These are phyloP conservation scores for Lecanicillium sp. DNA, from an alignment of 2,329 filamentous ascomycete species.

Conservation along the genomic window DNA sequence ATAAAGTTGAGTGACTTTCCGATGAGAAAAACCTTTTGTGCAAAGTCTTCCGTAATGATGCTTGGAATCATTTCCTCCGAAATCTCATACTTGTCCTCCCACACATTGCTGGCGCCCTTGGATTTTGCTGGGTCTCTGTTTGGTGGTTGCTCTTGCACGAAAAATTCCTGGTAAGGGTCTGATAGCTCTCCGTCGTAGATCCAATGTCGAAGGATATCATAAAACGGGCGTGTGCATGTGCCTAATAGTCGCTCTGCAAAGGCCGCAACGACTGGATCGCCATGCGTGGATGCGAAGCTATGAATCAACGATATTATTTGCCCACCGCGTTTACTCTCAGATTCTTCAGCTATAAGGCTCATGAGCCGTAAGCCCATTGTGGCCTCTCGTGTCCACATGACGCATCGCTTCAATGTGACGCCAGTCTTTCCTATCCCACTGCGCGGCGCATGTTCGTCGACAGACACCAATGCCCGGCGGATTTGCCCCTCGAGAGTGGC, in stretches of 20 bases:
- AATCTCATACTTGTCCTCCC: constrained; percentile 95
- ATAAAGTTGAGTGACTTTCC: constrained; percentile 98
- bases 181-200: constrained; percentile 97
- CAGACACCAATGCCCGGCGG: constrained; percentile 65
- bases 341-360: constrained; percentile 90
- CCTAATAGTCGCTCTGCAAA: constrained; percentile 85
- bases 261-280: constrained; percentile 86
- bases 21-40: constrained; percentile 93
- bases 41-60: constrained; percentile 89
- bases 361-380: constrained; percentile 92
- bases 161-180: constrained; percentile 95
- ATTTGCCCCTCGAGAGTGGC: constrained; percentile 92
- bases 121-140: constrained; percentile 41
- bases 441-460: constrained; percentile 61
- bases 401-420: constrained; percentile 88
- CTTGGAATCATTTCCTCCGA: constrained; percentile 81
- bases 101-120: constrained; percentile 76
- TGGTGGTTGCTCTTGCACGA: constrained; percentile 72
- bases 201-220: constrained; percentile 92
- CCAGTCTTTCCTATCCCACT: constrained; percentile 75
- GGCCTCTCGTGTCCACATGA: constrained; percentile 95
- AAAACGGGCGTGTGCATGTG: constrained; percentile 89
- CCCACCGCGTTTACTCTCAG: constrained; percentile 73
- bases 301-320: constrained; percentile 92
- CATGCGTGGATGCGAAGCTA: constrained; percentile 85